Conservation (phyloP, 768 basidiomycete genomes). For the Dendrothele bispora region DNA sequence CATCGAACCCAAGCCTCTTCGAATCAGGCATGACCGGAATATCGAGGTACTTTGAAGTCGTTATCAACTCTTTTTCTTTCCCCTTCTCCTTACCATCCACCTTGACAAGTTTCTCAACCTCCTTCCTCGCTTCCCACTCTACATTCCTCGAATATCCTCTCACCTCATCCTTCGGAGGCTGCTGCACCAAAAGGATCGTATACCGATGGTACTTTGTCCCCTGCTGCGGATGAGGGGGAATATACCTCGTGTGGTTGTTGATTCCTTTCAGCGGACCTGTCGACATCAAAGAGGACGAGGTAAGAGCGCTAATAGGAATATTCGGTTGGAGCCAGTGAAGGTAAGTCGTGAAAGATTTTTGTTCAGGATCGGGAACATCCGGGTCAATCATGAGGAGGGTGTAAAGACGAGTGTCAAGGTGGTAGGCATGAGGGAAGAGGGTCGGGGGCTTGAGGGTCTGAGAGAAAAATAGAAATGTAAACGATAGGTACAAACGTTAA, state of each 20-base stretch:
- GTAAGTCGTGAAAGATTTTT: slow-evolving; percentile 64
- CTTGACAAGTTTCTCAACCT: background rate
- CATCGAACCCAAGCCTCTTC: slow-evolving; percentile 61
- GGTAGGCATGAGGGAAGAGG: slow-evolving; percentile 77
- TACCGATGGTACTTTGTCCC: slow-evolving; percentile 94
- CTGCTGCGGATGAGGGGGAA: slow-evolving; percentile 90
- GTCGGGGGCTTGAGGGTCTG: slow-evolving; percentile 68
- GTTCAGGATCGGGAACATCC: slow-evolving; percentile 83
- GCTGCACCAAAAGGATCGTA: slow-evolving; percentile 71
- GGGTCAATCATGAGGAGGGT: slow-evolving; percentile 89
- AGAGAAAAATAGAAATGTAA: background rate
- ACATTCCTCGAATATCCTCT: slow-evolving; percentile 6
- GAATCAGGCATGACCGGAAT: slow-evolving; percentile 46
- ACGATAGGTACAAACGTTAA: background rate
- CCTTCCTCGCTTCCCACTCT: slow-evolving; percentile 7
- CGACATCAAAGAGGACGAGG: slow-evolving; percentile 17
- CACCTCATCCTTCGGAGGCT: slow-evolving; percentile 45
- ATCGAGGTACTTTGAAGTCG: slow-evolving; percentile 30
- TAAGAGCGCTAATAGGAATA: slow-evolving; percentile 66
- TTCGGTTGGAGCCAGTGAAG: slow-evolving; percentile 93
- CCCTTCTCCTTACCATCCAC: background rate
- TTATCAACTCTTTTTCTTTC: slow-evolving; percentile 1
- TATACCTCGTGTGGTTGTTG: slow-evolving; percentile 67
- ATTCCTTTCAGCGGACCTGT: slow-evolving; percentile 40
- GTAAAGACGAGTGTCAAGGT: slow-evolving; percentile 77